Conservation (phyloP, 352 stramenopile genomes). For the Phytopythium delawarense region DNA sequence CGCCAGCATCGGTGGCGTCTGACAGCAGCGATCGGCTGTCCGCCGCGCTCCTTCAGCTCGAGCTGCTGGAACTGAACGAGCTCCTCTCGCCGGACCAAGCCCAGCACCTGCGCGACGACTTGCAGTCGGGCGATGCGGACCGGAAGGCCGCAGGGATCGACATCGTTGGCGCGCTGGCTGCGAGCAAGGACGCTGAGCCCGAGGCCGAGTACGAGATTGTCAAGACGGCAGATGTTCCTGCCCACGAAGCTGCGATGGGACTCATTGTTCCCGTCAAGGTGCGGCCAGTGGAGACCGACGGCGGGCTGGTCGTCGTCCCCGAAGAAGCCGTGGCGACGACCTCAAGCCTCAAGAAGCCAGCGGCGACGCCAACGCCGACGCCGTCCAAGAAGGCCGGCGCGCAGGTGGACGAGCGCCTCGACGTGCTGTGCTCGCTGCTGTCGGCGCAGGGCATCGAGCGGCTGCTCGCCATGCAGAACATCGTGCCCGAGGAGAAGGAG, state of each 20-base stretch:
- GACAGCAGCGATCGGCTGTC: conserved; percentile 1
- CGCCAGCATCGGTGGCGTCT: not conserved
- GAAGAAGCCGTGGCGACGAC: not conserved
- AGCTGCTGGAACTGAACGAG: conserved; percentile 3
- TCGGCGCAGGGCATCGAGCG: conserved; percentile 67
- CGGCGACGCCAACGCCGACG: not conserved
- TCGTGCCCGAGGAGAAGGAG: conserved; percentile 30
- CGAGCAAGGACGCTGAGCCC: conserved; percentile 1
- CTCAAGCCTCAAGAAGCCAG: not conserved
- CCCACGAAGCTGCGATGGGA: not conserved
- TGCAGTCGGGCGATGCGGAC: not conserved
- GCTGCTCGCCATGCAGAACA: conserved; percentile 57
- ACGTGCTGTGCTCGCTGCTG: conserved; percentile 79
- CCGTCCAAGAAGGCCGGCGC: conserved; percentile 6
- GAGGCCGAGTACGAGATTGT: conserved; percentile 1
- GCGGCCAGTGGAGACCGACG: conserved; percentile 16
- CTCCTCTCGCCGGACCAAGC: conserved; percentile 2
- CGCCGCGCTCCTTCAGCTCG: not conserved
- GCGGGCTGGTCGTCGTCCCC: not conserved
- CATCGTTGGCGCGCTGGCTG: conserved; percentile 1
- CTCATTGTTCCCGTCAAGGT: conserved; percentile 10
- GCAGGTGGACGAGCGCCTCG: conserved; percentile 42
- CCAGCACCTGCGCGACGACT: not conserved
- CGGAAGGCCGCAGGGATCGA: not conserved
- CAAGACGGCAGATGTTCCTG: not conserved